These are phyloP conservation scores for Hemisphaericaspora lyxosophila DNA, from an alignment of 1,139 yeast genomes.

Conservation along the genomic window DNA sequence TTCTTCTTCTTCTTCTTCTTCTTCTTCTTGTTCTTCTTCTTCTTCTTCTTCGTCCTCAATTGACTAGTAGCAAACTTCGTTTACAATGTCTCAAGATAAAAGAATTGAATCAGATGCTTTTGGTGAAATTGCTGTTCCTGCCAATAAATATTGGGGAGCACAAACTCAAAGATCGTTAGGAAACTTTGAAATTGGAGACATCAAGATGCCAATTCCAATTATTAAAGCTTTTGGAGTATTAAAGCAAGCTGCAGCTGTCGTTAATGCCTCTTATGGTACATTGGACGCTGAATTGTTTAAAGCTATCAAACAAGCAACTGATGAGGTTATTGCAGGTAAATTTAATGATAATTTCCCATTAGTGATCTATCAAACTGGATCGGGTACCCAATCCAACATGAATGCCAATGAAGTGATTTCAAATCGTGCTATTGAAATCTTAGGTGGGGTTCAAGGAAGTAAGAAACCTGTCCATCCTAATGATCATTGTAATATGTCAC, in stretches of 20 bases:
- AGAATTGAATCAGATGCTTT: slow-evolving; percentile 86
- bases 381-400: slow-evolving; percentile 96
- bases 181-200: slow-evolving; percentile 90
- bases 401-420: slow-evolving; percentile 94
- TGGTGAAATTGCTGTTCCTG: slow-evolving; percentile 83
- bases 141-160: slow-evolving; percentile 87
- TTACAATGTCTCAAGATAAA: slow-evolving; percentile 5
- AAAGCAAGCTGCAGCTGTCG: slow-evolving; percentile 88
- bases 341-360: slow-evolving; percentile 87
- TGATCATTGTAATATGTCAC: slow-evolving; percentile 94
- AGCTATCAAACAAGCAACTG: slow-evolving; percentile 85
- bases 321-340: slow-evolving; percentile 84
- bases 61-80: neutral
- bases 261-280: slow-evolving; percentile 69
- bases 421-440: slow-evolving; percentile 86
- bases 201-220: slow-evolving; percentile 80
- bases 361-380: slow-evolving; percentile 94
- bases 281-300: slow-evolving; percentile 72
- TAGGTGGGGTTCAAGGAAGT: slow-evolving; percentile 84
- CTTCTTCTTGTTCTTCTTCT: neutral
- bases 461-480: slow-evolving; percentile 92
- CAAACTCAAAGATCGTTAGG: slow-evolving; percentile 86
- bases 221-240: slow-evolving; percentile 83
- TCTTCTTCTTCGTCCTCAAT: neutral
- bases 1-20: neutral